Conservation (phyloP, 176 grass and related monocot genomes). For the Oryza longistaminata region DNA sequence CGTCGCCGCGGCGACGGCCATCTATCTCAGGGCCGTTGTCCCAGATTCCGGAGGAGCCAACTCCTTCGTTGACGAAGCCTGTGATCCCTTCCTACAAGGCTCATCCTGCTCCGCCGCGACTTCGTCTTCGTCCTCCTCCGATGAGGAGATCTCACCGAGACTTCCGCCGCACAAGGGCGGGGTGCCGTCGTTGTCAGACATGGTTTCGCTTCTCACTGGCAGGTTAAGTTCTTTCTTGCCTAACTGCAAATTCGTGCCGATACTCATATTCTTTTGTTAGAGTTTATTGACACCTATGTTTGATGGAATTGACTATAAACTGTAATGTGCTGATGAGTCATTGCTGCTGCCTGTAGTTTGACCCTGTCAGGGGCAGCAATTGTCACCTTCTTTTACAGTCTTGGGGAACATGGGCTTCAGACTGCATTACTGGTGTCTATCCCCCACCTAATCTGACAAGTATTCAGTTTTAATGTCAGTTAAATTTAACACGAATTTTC, state of each 20-base stretch:
- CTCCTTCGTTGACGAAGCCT: conserved; percentile 51
- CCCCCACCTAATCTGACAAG: background rate
- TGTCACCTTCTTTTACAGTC: conserved; percentile 74
- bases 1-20: conserved; percentile 44
- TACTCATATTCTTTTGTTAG: background rate
- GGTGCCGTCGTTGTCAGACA: conserved; percentile 63
- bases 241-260: background rate
- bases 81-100: conserved; percentile 47
- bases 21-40: conserved; percentile 70
- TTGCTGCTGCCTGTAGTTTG: conserved; percentile 37
- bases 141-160: conserved; percentile 41
- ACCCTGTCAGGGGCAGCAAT: conserved; percentile 63
- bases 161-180: conserved; percentile 39
- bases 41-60: conserved; percentile 45
- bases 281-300: background rate
- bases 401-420: conserved; percentile 79
- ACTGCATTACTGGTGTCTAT: conserved; percentile 67
- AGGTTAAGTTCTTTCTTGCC: conserved; percentile 43
- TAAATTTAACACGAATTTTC: background rate
- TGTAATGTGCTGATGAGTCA: background rate
- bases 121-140: conserved; percentile 40
- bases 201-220: conserved; percentile 60
- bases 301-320: background rate
- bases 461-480: background rate
- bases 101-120: conserved; percentile 28